Evolutionary conservation across 2,329 filamentous ascomycete genomes (phyloP).

Genomic region (Diaporthe citriasiana): DNA sequence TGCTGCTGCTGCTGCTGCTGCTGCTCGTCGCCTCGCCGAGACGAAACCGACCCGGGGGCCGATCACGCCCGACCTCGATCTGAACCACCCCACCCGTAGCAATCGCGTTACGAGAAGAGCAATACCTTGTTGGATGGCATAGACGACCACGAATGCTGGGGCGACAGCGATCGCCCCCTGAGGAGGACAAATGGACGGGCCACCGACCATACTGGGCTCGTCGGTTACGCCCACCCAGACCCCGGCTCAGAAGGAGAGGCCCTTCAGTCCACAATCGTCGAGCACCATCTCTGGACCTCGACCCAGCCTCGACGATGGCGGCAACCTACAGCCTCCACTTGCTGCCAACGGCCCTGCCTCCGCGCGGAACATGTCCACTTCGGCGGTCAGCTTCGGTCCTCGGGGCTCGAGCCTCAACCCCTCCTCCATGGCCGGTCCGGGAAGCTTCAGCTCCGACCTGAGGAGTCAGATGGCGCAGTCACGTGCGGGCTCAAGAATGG

Average conservation of each 20-base stretch:
- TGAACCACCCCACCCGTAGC: neutral
- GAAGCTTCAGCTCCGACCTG: constrained; percentile 91
- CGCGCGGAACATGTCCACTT: constrained; percentile 64
- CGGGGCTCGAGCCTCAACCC: constrained; percentile 79
- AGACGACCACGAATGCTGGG: constrained; percentile 47
- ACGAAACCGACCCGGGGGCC: constrained; percentile 5
- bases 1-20: neutral
- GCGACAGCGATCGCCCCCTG: constrained; percentile 48
- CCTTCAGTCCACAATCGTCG: constrained; percentile 60
- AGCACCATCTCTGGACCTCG: constrained; percentile 55
- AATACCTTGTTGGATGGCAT: constrained; percentile 39
- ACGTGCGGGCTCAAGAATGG: constrained; percentile 72
- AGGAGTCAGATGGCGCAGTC: constrained; percentile 79
- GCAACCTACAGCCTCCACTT: constrained; percentile 62
- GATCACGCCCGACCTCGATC: neutral
- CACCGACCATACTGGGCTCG: constrained; percentile 64
- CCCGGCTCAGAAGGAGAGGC: constrained; percentile 56
- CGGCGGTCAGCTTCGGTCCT: constrained; percentile 73
- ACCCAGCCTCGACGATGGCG: constrained; percentile 66
- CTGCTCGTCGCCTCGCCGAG: constrained; percentile 13
- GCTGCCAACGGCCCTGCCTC: constrained; percentile 56
- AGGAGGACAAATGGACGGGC: constrained; percentile 54
- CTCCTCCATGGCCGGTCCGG: constrained; percentile 71
- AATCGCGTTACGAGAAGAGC: neutral
- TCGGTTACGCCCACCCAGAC: constrained; percentile 64